Evolutionary conservation across 768 basidiomycete species (phyloP).

Genomic region (Tulasnella sp.): DNA sequence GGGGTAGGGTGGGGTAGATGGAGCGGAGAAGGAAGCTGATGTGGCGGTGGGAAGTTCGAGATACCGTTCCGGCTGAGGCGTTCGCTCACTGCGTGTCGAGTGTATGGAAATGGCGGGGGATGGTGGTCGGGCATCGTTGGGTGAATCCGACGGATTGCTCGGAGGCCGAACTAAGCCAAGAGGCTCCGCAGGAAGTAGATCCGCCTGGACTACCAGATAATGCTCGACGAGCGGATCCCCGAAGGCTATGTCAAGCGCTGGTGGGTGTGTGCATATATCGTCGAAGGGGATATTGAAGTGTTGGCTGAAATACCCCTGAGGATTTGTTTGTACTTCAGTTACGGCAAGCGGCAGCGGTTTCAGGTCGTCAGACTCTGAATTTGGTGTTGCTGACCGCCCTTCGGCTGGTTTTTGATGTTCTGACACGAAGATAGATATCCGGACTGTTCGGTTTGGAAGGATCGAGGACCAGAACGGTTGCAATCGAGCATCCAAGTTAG

Average conservation of each 20-base stretch:
- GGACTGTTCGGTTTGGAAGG: constrained; percentile 58
- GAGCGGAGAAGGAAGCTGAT: not conserved
- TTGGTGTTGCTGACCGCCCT: constrained; percentile 28
- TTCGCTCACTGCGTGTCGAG: too few relatives aligned
- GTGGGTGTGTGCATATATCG: constrained; percentile 58
- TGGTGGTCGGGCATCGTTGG: not conserved
- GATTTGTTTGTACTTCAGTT: constrained; percentile 52
- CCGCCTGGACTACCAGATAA: constrained; percentile 28
- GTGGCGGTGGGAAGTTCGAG: not conserved
- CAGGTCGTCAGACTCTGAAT: constrained; percentile 26
- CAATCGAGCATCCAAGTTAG: constrained; percentile 72
- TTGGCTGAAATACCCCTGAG: constrained; percentile 71
- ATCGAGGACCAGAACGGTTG: constrained; percentile 78
- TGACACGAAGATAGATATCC: constrained; percentile 56
- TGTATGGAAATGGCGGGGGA: not conserved
- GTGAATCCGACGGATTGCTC: not conserved
- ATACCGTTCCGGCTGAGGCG: not conserved
- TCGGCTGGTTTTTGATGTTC: constrained; percentile 19
- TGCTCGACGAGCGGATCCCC: constrained; percentile 45
- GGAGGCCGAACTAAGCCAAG: not conserved
- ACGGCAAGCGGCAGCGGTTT: constrained; percentile 48
- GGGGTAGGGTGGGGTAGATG: not conserved
- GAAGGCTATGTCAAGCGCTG: constrained; percentile 55
- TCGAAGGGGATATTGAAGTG: constrained; percentile 67
- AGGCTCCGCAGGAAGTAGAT: constrained; percentile 27